phyloP scores from a whole-genome alignment of 2,329 filamentous ascomycete genomes.

The Colletotrichum somersetense region DNA sequence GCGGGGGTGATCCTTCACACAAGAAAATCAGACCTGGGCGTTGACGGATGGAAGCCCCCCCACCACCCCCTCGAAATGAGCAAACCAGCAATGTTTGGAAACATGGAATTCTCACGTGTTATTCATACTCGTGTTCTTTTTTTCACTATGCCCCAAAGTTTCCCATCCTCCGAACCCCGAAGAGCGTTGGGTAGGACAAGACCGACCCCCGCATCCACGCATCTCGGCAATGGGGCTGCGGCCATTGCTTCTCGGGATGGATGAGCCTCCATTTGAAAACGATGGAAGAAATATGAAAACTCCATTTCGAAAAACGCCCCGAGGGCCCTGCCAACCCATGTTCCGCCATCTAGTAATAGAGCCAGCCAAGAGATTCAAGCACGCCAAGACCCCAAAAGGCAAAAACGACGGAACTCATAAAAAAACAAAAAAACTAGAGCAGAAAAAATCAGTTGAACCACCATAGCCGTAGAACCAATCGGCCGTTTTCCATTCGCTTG shows the following conservation, averaged over 20 bases:
- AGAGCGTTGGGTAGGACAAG: neutral
- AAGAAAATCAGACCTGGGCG: neutral
- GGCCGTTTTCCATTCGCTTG: conserved; percentile 27
- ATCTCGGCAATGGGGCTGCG: conserved; percentile 9
- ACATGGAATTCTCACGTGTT: conserved; percentile 18
- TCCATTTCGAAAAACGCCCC: conserved; percentile 25
- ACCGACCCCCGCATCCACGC: neutral
- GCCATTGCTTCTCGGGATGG: neutral
- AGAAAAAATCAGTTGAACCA: conserved; percentile 28
- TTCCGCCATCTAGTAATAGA: conserved; percentile 35
- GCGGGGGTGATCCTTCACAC: neutral
- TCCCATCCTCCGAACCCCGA: neutral
- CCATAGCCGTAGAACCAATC: conserved; percentile 21
- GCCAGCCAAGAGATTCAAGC: conserved; percentile 13
- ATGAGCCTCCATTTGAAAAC: neutral
- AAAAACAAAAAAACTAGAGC: neutral
- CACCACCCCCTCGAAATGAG: neutral
- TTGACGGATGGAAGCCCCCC: neutral
- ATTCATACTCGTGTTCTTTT: neutral
- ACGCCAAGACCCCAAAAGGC: conserved; percentile 1
- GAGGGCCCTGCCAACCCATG: conserved; percentile 15
- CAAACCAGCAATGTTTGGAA: neutral
- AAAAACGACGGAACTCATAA: neutral
- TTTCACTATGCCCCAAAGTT: conserved; percentile 8
- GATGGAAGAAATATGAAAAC: neutral